Evolutionary conservation across 1,139 yeast genomes (phyloP).

Genomic region (Pneumocystis wakefieldiae): DNA sequence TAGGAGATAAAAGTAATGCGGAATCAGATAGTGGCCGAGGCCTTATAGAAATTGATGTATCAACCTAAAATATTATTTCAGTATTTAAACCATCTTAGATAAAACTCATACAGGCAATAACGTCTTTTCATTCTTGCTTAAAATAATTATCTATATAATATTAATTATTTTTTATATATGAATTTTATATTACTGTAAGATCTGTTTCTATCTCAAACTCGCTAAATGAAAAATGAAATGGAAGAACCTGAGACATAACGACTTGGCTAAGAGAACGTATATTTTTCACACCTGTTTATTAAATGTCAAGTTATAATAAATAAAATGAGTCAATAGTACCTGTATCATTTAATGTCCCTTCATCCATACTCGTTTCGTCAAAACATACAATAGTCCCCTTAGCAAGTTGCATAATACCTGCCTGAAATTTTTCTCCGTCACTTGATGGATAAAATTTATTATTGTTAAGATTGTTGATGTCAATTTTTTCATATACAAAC

Average conservation of each 20-base stretch:
- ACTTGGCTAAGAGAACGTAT: conserved; percentile 5
- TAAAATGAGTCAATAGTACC: conserved; percentile 2
- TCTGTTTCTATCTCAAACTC: conserved; percentile 10
- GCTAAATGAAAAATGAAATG: conserved; percentile 11
- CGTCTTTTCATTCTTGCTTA: conserved; percentile 10
- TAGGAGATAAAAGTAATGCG: conserved; percentile 1
- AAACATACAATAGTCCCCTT: conserved; percentile 8
- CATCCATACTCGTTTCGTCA: conserved; percentile 10
- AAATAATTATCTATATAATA: conserved; percentile 3
- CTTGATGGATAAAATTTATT: conserved; percentile 9
- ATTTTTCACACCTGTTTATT: conserved; percentile 4
- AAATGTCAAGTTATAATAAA: neutral
- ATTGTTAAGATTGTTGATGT: conserved; percentile 7
- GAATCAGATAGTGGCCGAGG: conserved; percentile 1
- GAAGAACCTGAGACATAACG: conserved; percentile 8
- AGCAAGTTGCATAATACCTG: conserved; percentile 10
- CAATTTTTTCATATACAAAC: conserved; percentile 3
- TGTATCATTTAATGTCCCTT: conserved; percentile 11
- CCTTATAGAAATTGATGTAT: neutral
- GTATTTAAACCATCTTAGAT: neutral
- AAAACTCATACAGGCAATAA: conserved; percentile 6
- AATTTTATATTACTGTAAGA: neutral
- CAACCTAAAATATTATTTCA: neutral
- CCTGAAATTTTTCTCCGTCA: conserved; percentile 10
- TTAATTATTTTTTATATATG: neutral